Evolutionary conservation across 140 eudicot species (phyloP).

Genomic region (Stevia rebaudiana): DNA sequence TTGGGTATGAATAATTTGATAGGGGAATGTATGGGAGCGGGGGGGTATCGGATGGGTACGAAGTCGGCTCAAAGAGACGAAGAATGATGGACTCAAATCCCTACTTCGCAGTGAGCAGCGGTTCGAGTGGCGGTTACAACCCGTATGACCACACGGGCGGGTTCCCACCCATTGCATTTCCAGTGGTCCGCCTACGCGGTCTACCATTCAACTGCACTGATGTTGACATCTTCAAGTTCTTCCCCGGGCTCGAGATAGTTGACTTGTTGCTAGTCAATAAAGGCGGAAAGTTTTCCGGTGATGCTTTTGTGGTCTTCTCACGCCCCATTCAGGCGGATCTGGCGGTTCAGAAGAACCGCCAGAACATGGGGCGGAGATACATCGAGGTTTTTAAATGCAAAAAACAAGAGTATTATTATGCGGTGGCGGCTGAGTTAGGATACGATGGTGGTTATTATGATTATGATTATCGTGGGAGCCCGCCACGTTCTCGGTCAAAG

Average conservation of each 20-base stretch:
- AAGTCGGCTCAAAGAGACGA: conserved; percentile 99
- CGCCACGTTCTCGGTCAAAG: conserved; percentile 62
- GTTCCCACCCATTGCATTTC: conserved; percentile 55
- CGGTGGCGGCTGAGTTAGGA: conserved; percentile 77
- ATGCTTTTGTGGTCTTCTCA: conserved; percentile 82
- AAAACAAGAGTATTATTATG: conserved; percentile 84
- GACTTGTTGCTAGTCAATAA: conserved; percentile 72
- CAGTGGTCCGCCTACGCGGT: conserved; percentile 88
- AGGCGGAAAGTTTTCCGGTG: conserved; percentile 74
- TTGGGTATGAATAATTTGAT: conserved; percentile 83
- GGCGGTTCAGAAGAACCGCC: conserved; percentile 67
- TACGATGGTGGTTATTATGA: conserved; percentile 52
- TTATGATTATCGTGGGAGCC: conserved; percentile 37
- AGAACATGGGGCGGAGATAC: conserved; percentile 83
- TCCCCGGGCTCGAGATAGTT: conserved; percentile 79
- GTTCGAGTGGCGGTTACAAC: conserved; percentile 41
- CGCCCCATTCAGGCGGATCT: conserved; percentile 71
- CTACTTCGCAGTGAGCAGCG: conserved; percentile 97
- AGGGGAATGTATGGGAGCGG: conserved; percentile 99
- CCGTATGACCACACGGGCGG: conserved; percentile 56
- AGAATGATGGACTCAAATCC: conserved; percentile 99
- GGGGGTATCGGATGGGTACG: conserved; percentile 99
- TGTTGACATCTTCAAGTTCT: conserved; percentile 73
- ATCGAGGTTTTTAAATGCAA: conserved; percentile 90
- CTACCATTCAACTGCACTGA: conserved; percentile 88